These are phyloP conservation scores for Corylus avellana DNA, from an alignment of 306 rosid genomes.

Conservation along the genomic window DNA sequence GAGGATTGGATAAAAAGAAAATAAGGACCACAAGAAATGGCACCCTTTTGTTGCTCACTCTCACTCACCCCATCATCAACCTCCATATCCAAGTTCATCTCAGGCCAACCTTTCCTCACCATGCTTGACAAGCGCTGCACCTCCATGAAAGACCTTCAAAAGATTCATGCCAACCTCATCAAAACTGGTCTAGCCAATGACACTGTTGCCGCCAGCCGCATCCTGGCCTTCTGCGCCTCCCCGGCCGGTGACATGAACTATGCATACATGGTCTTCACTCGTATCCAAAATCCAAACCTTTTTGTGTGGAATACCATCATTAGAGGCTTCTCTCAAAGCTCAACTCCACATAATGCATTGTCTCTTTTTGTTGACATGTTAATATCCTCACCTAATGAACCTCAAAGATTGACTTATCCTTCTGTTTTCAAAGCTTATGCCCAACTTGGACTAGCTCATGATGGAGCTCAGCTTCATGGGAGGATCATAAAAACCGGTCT, in stretches of 20 bases:
- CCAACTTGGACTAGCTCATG: slow-evolving; percentile 53
- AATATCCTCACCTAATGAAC: slow-evolving; percentile 46
- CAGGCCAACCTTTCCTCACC: slow-evolving; percentile 59
- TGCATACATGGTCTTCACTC: slow-evolving; percentile 58
- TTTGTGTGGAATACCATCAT: slow-evolving; percentile 82
- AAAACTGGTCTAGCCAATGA: slow-evolving; percentile 64
- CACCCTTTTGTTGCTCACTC: slow-evolving; percentile 37
- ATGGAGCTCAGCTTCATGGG: slow-evolving; percentile 90
- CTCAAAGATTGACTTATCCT: slow-evolving; percentile 71
- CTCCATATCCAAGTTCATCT: slow-evolving; percentile 67
- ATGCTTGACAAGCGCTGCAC: slow-evolving; percentile 66
- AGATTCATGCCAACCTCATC: slow-evolving; percentile 61
- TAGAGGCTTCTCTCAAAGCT: slow-evolving; percentile 76
- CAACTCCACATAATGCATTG: slow-evolving; percentile 55
- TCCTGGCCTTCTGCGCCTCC: slow-evolving; percentile 69
- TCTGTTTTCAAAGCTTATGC: slow-evolving; percentile 84
- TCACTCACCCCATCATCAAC: slow-evolving; percentile 44
- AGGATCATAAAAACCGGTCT: slow-evolving; percentile 65
- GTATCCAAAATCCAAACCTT: slow-evolving; percentile 52
- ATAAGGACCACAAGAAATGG: slow-evolving; percentile 28
- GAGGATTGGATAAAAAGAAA: background rate
- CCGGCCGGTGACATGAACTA: slow-evolving; percentile 66
- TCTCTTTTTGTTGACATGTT: slow-evolving; percentile 78
- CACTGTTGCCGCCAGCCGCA: slow-evolving; percentile 56
- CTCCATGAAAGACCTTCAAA: slow-evolving; percentile 72